Conservation (phyloP, 306 rosid genomes). For the Lathyrus tuberosus region DNA sequence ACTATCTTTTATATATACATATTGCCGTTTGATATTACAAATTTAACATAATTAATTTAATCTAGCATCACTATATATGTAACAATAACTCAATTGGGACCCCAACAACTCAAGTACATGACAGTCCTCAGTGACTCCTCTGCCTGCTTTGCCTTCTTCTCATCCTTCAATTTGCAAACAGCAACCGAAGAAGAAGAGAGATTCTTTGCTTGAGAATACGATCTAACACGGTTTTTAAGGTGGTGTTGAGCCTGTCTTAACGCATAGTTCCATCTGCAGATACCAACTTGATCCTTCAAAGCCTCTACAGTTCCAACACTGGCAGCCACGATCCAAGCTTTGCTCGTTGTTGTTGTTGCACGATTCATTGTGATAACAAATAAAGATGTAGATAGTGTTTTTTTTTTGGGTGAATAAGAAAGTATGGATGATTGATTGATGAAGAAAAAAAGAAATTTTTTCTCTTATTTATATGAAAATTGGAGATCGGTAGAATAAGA, state of each 20-base stretch:
- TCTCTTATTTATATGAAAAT: neutral
- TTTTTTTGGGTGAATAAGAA: neutral
- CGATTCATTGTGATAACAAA: neutral
- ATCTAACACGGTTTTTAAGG: conserved; percentile 1
- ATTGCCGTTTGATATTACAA: neutral
- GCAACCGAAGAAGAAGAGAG: conserved; percentile 45
- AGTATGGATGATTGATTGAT: neutral
- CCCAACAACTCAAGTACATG: conserved; percentile 73
- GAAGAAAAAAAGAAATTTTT: neutral
- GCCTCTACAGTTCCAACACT: conserved; percentile 22
- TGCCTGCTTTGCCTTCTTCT: conserved; percentile 48
- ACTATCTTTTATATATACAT: neutral
- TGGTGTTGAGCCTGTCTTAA: neutral
- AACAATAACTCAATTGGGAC: conserved; percentile 35
- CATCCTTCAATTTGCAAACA: conserved; percentile 45
- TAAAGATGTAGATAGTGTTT: neutral
- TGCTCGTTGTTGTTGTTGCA: conserved; percentile 1
- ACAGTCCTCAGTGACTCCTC: conserved; percentile 72
- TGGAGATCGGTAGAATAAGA: neutral
- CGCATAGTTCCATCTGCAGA: conserved; percentile 15
- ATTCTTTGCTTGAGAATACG: conserved; percentile 45
- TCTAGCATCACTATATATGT: neutral
- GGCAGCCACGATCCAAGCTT: conserved; percentile 1
- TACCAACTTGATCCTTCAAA: conserved; percentile 8
- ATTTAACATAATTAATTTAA: neutral